phyloP scores from a whole-genome alignment of 495 filamentous ascomycete species.

The Annulohypoxylon stygium region DNA sequence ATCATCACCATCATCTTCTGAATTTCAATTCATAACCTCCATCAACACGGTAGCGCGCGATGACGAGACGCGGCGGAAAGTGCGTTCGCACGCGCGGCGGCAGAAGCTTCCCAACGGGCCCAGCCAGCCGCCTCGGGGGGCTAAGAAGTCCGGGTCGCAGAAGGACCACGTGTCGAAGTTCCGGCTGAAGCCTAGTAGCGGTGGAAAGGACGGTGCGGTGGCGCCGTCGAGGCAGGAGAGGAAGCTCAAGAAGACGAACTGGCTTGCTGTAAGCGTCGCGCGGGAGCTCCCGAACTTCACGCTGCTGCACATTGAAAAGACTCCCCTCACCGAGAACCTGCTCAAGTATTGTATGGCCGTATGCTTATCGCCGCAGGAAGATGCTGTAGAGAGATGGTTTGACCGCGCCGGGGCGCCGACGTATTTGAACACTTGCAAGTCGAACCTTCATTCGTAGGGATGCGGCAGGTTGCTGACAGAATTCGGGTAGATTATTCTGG shows the following conservation, averaged over 20 bases:
- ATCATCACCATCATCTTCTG: slow-evolving; percentile 10
- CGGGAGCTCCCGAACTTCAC: slow-evolving; percentile 49
- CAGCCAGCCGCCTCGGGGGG: slow-evolving; percentile 36
- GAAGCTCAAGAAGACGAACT: slow-evolving; percentile 43
- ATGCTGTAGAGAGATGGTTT: slow-evolving; percentile 49
- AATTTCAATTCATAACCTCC: slow-evolving; percentile 52
- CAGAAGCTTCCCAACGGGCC: slow-evolving; percentile 48
- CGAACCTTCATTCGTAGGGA: not conserved
- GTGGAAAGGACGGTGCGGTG: not conserved
- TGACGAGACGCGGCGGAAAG: slow-evolving; percentile 52
- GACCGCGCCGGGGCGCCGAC: slow-evolving; percentile 46
- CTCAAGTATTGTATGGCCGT: slow-evolving; percentile 52
- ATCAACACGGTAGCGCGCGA: slow-evolving; percentile 52
- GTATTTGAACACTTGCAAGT: slow-evolving; percentile 50
- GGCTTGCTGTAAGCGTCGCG: slow-evolving; percentile 48
- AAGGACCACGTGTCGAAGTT: slow-evolving; percentile 52
- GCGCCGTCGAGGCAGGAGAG: slow-evolving; percentile 27
- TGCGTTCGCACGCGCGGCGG: slow-evolving; percentile 49
- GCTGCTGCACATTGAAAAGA: slow-evolving; percentile 50
- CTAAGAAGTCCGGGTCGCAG: slow-evolving; percentile 44
- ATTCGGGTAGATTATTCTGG: slow-evolving; percentile 45
- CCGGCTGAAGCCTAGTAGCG: slow-evolving; percentile 41
- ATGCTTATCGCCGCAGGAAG: slow-evolving; percentile 49
- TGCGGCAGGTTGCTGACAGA: slow-evolving; percentile 21
- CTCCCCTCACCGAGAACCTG: slow-evolving; percentile 47